phyloP scores from a whole-genome alignment of 495 filamentous ascomycete genomes.

The Durotheca rogersii region DNA sequence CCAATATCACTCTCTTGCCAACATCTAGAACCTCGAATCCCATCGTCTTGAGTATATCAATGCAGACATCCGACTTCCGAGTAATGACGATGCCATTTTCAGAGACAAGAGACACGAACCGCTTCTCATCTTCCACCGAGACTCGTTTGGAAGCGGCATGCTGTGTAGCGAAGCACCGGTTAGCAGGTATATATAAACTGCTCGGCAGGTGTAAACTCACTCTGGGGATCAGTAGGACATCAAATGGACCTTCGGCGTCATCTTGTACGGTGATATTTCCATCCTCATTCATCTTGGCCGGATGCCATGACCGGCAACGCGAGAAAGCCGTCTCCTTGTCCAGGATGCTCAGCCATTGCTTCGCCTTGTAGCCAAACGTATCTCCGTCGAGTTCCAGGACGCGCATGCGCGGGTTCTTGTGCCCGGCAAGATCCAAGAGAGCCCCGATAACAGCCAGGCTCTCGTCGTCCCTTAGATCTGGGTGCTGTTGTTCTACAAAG shows the following conservation, averaged over 20 bases:
- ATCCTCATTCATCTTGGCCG: conserved; percentile 1
- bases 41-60: neutral
- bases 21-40: conserved; percentile 4
- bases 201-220: conserved; percentile 4
- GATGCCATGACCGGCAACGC: conserved; percentile 7
- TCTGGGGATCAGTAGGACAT: conserved; percentile 15
- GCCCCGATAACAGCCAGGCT: conserved; percentile 15
- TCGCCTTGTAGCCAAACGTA: neutral
- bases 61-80: conserved; percentile 11
- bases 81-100: conserved; percentile 14
- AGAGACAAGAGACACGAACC: neutral
- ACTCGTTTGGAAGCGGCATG: neutral
- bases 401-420: conserved; percentile 29
- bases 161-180: no score
- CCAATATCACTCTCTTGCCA: conserved; percentile 5
- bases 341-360: conserved; percentile 10
- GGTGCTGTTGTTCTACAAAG: neutral
- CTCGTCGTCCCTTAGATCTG: conserved; percentile 1
- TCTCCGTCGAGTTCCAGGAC: conserved; percentile 17
- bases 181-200: no score
- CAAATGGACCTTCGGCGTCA: conserved; percentile 2
- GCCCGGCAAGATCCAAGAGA: conserved; percentile 26
- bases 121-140: neutral
- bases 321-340: conserved; percentile 21
- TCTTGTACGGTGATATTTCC: neutral